phyloP scores from a whole-genome alignment of 2,329 filamentous ascomycete species.

The Graphilbum fragrans region DNA sequence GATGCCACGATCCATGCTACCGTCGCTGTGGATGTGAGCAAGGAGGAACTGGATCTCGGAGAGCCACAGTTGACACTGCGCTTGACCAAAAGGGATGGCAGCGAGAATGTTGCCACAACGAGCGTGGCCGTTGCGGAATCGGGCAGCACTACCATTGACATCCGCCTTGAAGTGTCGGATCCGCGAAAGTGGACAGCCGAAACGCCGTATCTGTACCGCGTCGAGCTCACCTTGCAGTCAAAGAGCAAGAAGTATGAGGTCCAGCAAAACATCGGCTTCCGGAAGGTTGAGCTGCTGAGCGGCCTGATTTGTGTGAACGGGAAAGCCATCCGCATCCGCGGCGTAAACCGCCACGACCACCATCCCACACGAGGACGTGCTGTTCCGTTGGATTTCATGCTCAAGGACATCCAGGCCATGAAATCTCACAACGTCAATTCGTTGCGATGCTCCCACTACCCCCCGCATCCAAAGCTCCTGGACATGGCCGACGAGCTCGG shows the following conservation, averaged over 20 bases:
- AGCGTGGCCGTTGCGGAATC: neutral
- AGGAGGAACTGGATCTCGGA: neutral
- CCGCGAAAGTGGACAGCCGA: constrained; percentile 60
- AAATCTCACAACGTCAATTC: constrained; percentile 62
- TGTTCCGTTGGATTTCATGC: constrained; percentile 50
- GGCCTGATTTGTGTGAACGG: constrained; percentile 53
- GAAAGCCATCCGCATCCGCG: constrained; percentile 45
- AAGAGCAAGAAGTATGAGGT: constrained; percentile 23
- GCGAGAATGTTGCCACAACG: constrained; percentile 17
- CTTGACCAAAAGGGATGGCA: constrained; percentile 25
- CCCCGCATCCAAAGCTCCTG: constrained; percentile 47
- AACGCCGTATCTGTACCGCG: constrained; percentile 46
- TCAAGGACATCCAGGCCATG: constrained; percentile 52
- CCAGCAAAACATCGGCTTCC: constrained; percentile 48
- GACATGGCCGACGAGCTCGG: constrained; percentile 55
- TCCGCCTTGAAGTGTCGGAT: constrained; percentile 31
- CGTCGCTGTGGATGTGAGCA: constrained; percentile 23
- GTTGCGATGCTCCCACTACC: constrained; percentile 56
- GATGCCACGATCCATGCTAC: constrained; percentile 36
- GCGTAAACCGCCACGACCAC: constrained; percentile 60
- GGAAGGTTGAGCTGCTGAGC: constrained; percentile 48
- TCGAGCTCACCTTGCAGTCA: constrained; percentile 29
- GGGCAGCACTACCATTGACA: constrained; percentile 4
- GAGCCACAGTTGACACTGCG: constrained; percentile 22
- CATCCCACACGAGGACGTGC: constrained; percentile 51